A percentile compares a stretch with the other conserved stretches of the same genome.
Conservation (phyloP, 2,329 filamentous ascomycete genomes). For the Biscogniauxia marginata region DNA sequence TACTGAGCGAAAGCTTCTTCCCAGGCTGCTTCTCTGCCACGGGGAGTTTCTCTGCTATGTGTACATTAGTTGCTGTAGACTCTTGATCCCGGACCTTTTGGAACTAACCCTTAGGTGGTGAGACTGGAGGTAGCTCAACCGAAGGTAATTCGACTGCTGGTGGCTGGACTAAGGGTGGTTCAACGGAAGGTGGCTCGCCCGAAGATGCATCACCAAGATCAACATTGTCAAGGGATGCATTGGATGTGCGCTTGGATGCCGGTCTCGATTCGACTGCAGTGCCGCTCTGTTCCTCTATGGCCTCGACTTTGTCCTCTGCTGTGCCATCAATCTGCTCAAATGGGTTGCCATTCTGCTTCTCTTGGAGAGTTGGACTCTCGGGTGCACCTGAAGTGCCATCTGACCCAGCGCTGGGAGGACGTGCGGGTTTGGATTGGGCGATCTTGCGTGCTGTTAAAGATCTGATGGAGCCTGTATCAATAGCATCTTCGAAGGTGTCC, state of each 20-base stretch:
- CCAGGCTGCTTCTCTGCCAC: conserved; percentile 42
- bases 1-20: conserved; percentile 63
- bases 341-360: conserved; percentile 20
- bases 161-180: background rate
- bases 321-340: conserved; percentile 15
- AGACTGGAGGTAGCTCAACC: no score
- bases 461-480: conserved; percentile 62
- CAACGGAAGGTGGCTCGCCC: conserved; percentile 6
- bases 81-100: background rate
- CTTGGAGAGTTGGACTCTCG: conserved; percentile 18
- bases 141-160: no score
- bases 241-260: conserved; percentile 45
- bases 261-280: conserved; percentile 34
- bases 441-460: conserved; percentile 57
- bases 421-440: conserved; percentile 35
- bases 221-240: conserved; percentile 57
- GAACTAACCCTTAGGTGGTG: conserved; percentile 27
- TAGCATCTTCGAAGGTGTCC: conserved; percentile 83
- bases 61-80: conserved; percentile 6
- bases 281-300: conserved; percentile 1
- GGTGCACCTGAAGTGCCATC: conserved; percentile 17
- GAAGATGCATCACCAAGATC: conserved; percentile 62
- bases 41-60: conserved; percentile 29
- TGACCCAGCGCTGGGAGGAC: conserved; percentile 27
- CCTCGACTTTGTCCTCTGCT: conserved; percentile 12